phyloP scores from a whole-genome alignment of 1,284 basidiomycete species.

The Trichosporon ovoides region DNA sequence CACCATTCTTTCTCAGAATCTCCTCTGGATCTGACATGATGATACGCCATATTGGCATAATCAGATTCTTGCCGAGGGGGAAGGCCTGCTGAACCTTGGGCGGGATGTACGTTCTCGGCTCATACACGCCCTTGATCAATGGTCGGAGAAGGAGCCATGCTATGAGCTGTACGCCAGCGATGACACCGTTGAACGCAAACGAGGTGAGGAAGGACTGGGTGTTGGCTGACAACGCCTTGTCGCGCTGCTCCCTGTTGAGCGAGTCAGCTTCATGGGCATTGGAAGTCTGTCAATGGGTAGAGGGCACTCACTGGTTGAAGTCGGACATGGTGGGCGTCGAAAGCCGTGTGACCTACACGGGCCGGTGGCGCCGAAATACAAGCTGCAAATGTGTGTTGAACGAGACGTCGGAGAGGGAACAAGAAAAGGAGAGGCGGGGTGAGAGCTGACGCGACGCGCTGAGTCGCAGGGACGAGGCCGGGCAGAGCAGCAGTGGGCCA shows the following conservation, averaged over 20 bases:
- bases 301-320: not conserved
- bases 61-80: slow-evolving; percentile 28
- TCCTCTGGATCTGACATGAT: slow-evolving; percentile 48
- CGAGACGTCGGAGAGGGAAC: too few species aligned
- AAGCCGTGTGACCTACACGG: not conserved
- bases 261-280: not conserved
- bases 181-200: slow-evolving; percentile 54
- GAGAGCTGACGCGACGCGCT: too few species aligned
- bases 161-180: slow-evolving; percentile 58
- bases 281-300: not conserved
- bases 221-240: slow-evolving; percentile 26
- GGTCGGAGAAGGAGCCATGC: slow-evolving; percentile 58
- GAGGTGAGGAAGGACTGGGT: slow-evolving; percentile 66
- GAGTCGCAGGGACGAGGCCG: too few species aligned
- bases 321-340: not conserved
- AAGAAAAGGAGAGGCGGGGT: not conserved
- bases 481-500: too few species aligned
- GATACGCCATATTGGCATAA: slow-evolving; percentile 40
- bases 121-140: slow-evolving; percentile 53
- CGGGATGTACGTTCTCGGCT: slow-evolving; percentile 65
- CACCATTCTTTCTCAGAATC: slow-evolving; percentile 50
- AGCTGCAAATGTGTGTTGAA: too few species aligned
- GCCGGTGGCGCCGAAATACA: not conserved
- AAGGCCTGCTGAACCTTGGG: slow-evolving; percentile 38
- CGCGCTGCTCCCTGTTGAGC: not conserved